Conservation (phyloP, 2,329 filamentous ascomycete genomes). For the Ophiosphaerella narmari region DNA sequence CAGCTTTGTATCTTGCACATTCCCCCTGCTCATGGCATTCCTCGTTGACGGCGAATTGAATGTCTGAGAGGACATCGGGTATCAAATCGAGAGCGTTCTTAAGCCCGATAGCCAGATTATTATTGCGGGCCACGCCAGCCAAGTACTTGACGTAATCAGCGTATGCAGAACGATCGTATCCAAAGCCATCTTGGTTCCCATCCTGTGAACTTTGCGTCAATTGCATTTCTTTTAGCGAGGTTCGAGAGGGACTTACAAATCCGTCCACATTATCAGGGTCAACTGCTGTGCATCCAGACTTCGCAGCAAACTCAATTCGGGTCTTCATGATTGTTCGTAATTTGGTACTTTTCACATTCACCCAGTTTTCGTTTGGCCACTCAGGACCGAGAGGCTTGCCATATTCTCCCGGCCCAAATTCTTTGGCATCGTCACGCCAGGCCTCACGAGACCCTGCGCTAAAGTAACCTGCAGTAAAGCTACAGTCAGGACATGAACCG, state of each 20-base stretch:
- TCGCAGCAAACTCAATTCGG: slow-evolving; percentile 61
- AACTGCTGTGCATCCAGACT: slow-evolving; percentile 61
- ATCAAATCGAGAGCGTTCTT: slow-evolving; percentile 70
- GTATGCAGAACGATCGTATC: slow-evolving; percentile 57
- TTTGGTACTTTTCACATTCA: slow-evolving; percentile 60
- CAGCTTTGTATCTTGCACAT: slow-evolving; percentile 58
- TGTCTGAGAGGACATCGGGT: slow-evolving; percentile 50
- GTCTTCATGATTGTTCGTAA: slow-evolving; percentile 67
- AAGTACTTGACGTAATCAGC: slow-evolving; percentile 65
- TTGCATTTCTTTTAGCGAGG: background rate
- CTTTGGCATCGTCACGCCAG: slow-evolving; percentile 58
- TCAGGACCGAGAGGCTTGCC: background rate
- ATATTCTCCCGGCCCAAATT: slow-evolving; percentile 48
- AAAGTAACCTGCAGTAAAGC: slow-evolving; percentile 58
- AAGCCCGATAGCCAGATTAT: slow-evolving; percentile 65
- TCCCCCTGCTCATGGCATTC: slow-evolving; percentile 62
- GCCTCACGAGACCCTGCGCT: slow-evolving; percentile 70
- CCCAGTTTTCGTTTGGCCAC: slow-evolving; percentile 60
- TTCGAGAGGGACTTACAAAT: slow-evolving; percentile 51
- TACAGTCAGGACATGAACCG: too few relatives aligned
- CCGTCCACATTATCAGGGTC: slow-evolving; percentile 73
- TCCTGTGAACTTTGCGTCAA: slow-evolving; percentile 3
- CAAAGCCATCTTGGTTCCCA: slow-evolving; percentile 63
- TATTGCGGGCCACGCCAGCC: slow-evolving; percentile 55
- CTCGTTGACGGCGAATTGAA: slow-evolving; percentile 72